phyloP scores from a whole-genome alignment of 2,329 filamentous ascomycete genomes.

The Knufia petricola region DNA sequence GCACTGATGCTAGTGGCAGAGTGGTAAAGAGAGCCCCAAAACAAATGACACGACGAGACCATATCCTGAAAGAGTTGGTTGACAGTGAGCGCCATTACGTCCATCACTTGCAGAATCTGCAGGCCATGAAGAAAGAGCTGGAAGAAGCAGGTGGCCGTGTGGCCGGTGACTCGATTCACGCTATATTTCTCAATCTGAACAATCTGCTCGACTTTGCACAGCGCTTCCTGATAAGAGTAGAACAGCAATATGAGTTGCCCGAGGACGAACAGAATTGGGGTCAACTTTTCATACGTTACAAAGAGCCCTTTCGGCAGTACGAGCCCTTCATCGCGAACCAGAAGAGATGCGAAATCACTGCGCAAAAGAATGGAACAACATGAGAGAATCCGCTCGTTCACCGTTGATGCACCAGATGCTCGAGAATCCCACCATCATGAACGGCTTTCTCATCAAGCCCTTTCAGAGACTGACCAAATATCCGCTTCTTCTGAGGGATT shows the following conservation, averaged over 20 bases:
- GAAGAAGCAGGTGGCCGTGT: slow-evolving; percentile 82
- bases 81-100: slow-evolving; percentile 97
- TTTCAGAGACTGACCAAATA: slow-evolving; percentile 96
- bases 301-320: slow-evolving; percentile 84
- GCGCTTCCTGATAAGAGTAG: slow-evolving; percentile 86
- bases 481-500: slow-evolving; percentile 78
- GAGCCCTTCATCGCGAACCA: slow-evolving; percentile 97
- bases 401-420: slow-evolving; percentile 62
- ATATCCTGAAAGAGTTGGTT: slow-evolving; percentile 84
- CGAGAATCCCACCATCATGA: slow-evolving; percentile 74
- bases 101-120: slow-evolving; percentile 87
- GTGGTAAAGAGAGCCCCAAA: slow-evolving; percentile 24
- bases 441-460: slow-evolving; percentile 88
- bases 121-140: slow-evolving; percentile 80
- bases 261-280: slow-evolving; percentile 80
- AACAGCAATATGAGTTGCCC: slow-evolving; percentile 83
- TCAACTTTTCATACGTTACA: slow-evolving; percentile 74
- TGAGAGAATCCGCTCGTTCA: slow-evolving; percentile 59
- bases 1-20: slow-evolving; percentile 38
- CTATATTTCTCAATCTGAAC: slow-evolving; percentile 95
- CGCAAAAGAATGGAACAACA: slow-evolving; percentile 76
- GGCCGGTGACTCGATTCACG: slow-evolving; percentile 79
- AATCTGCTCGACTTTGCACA: slow-evolving; percentile 91
- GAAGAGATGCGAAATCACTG: slow-evolving; percentile 78
- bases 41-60: slow-evolving; percentile 65